Evolutionary conservation across 306 rosid species (phyloP).

Genomic region (Malus orientalis): DNA sequence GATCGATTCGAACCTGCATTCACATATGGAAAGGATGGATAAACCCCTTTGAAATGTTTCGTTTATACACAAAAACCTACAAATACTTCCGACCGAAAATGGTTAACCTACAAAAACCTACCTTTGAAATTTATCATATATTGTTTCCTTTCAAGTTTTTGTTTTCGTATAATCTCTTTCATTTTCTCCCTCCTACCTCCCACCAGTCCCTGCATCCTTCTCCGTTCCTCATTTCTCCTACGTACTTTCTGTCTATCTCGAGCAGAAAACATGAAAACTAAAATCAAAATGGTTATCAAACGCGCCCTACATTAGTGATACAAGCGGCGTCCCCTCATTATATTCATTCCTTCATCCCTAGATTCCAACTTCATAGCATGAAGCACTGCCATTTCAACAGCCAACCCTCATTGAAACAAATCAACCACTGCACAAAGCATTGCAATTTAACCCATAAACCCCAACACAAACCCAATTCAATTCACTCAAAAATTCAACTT

Average conservation of each 20-base stretch:
- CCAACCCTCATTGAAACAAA: not conserved
- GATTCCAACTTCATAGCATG: not conserved
- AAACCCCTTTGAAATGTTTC: conserved; percentile 12
- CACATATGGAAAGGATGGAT: conserved; percentile 10
- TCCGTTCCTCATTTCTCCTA: not conserved
- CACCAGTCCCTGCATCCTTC: not conserved
- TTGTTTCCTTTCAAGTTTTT: not conserved
- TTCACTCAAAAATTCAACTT: not conserved
- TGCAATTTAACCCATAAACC: not conserved
- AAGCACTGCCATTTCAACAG: not conserved
- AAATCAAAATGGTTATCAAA: not conserved
- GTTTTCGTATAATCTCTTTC: not conserved
- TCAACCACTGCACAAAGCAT: not conserved
- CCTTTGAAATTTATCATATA: not conserved
- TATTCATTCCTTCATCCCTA: not conserved
- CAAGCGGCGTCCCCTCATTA: not conserved
- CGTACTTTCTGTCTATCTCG: not conserved
- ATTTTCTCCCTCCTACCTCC: not conserved
- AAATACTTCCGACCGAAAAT: not conserved
- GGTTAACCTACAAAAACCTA: not conserved
- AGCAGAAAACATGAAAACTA: not conserved
- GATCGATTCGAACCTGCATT: conserved; percentile 60
- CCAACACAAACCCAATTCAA: not conserved
- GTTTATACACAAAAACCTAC: not conserved
- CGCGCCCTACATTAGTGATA: not conserved